phyloP scores from a whole-genome alignment of 148 eudicot species.

The Silene latifolia region DNA sequence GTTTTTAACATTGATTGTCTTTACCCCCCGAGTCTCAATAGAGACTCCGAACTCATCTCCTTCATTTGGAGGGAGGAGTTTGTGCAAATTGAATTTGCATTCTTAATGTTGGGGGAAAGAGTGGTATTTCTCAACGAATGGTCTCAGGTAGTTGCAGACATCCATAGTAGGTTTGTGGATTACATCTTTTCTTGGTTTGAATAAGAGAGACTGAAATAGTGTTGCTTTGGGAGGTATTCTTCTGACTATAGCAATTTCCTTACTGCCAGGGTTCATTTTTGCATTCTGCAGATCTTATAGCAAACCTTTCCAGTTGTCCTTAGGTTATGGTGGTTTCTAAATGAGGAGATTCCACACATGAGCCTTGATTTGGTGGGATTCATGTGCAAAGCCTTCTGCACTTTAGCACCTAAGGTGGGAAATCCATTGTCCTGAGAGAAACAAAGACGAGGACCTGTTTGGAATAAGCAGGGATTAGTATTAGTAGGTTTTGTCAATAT shows the following conservation, averaged over 20 bases:
- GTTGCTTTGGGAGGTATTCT: slow-evolving; percentile 34
- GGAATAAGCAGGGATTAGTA: slow-evolving; percentile 26
- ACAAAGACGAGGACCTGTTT: slow-evolving; percentile 22
- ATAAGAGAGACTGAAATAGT: slow-evolving; percentile 32
- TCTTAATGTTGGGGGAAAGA: slow-evolving; percentile 33
- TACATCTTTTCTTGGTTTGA: slow-evolving; percentile 32
- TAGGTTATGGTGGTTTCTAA: slow-evolving; percentile 36
- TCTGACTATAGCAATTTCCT: slow-evolving; percentile 40
- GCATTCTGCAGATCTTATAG: slow-evolving; percentile 37
- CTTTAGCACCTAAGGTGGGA: slow-evolving; percentile 36
- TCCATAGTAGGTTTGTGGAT: slow-evolving; percentile 38
- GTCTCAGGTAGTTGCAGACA: slow-evolving; percentile 36
- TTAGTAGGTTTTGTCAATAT: slow-evolving; percentile 19
- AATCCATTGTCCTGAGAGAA: slow-evolving; percentile 31
- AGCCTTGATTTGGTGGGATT: slow-evolving; percentile 39
- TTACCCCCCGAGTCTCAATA: slow-evolving; percentile 25
- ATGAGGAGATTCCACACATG: slow-evolving; percentile 31
- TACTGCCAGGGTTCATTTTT: slow-evolving; percentile 37
- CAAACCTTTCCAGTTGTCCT: slow-evolving; percentile 33
- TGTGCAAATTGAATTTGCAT: slow-evolving; percentile 28
- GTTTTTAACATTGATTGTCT: slow-evolving; percentile 28
- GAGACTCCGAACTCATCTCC: slow-evolving; percentile 26
- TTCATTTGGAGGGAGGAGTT: slow-evolving; percentile 26
- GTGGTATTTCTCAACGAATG: slow-evolving; percentile 25
- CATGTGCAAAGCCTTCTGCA: slow-evolving; percentile 28